Percentiles rank a stretch among this genome's conserved stretches.
Evolutionary conservation across 176 grass and related monocot species (phyloP).

Genomic region (Carex pumila): DNA sequence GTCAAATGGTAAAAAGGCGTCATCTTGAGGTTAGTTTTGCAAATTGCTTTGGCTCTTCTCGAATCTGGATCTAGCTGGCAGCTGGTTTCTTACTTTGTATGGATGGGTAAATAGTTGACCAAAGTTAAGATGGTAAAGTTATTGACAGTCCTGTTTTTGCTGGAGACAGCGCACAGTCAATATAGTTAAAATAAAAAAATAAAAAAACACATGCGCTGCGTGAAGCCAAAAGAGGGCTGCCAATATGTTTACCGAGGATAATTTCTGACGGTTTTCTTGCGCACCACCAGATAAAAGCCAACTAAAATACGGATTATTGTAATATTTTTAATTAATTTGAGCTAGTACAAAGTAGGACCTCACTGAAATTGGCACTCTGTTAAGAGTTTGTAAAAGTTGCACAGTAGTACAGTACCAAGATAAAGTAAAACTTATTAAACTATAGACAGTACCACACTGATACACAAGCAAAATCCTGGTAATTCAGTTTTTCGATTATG

Average conservation of each 20-base stretch:
- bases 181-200: too few species aligned
- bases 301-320: neutral
- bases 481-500: neutral
- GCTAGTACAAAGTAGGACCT: too few species aligned
- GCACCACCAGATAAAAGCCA: neutral
- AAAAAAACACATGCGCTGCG: too few species aligned
- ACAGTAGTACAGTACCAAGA: neutral
- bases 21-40: slow-evolving; percentile 29
- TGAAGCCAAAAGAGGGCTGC: too few species aligned
- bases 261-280: neutral
- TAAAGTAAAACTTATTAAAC: neutral
- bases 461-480: neutral
- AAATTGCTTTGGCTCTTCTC: neutral
- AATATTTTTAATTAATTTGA: too few species aligned
- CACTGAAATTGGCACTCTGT: neutral
- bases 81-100: neutral
- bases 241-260: neutral
- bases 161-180: too few species aligned
- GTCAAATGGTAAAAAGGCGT: slow-evolving; percentile 19
- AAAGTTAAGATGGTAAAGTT: neutral
- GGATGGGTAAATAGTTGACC: neutral
- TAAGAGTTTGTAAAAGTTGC: neutral
- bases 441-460: neutral
- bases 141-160: too few species aligned
- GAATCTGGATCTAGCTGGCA: neutral